Percentiles rank a stretch among this genome's conserved stretches.
Conservation (phyloP, 176 grass and related monocot species). For the Echinochloa phyllopogon region DNA sequence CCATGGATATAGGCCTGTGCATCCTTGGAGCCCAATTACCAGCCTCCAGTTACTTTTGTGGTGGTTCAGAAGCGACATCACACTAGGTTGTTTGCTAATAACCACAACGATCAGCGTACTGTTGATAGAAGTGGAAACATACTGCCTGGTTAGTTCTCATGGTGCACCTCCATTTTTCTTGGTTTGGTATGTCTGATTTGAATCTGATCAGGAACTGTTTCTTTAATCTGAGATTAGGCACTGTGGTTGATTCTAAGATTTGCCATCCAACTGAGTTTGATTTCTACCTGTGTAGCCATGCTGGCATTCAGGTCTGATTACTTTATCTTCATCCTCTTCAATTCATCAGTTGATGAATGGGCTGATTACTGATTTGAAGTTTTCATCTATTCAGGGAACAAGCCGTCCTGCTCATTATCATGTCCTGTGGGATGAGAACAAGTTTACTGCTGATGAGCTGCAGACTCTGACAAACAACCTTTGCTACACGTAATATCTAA, state of each 20-base stretch:
- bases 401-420: conserved; percentile 97
- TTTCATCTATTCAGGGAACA: conserved; percentile 64
- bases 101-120: conserved; percentile 74
- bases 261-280: conserved; percentile 99
- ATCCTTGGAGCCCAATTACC: conserved; percentile 93
- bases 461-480: conserved; percentile 96
- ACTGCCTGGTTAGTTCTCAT: conserved; percentile 78
- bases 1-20: conserved; percentile 72
- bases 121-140: conserved; percentile 96
- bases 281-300: conserved; percentile 97
- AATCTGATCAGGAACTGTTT: neutral
- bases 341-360: neutral
- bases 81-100: conserved; percentile 92
- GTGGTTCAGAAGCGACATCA: conserved; percentile 99
- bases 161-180: neutral
- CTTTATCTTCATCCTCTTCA: neutral
- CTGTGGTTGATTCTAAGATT: conserved; percentile 94
- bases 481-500: conserved; percentile 88
- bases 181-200: conserved; percentile 1
- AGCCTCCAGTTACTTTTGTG: conserved; percentile 96
- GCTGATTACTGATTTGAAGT: conserved; percentile 30
- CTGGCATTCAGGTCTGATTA: conserved; percentile 82
- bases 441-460: conserved; percentile 91
- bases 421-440: conserved; percentile 98
- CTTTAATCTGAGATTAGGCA: conserved; percentile 57